Base-by-base conservation (phyloP, 1,139 yeast genomes). In the Lizanozyma gosingica region DNA sequence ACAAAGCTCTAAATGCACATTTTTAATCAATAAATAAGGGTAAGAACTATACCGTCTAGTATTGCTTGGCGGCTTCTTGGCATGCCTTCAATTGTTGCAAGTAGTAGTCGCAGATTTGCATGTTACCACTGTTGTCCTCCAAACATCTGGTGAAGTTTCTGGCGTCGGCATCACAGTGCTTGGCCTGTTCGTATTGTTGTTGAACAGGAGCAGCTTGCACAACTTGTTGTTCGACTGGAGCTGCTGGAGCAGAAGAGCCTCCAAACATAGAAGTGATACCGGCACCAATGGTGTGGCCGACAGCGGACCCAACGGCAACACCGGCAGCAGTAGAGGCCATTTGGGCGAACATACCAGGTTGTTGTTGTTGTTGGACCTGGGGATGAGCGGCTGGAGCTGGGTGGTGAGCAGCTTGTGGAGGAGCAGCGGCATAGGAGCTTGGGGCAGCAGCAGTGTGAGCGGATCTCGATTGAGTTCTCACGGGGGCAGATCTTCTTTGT, bases 271-370 rank as follows among this genome's bases (percentile, higher is more conserved):
- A 73, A 41, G 95, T 80, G 53, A 92, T 71, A 55, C 97, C 97
- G 44, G 95, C 95, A 65, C 97, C 97, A 47, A 92, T 54, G 39
- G 97, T 87, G 73, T 92, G 98, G 46, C 98, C 98, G 45, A 90
- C 80, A 48, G 97, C 82, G 43, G 96, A 85, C 56, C 98, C 98
- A 44, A 92, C 97, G 40, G 97, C 98, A 34, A 92, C 98, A 78
- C 98, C 98, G 41, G 97, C 98, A 45, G 98, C 98, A 42, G 98
- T 92, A 37, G 95, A 75, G 29, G 97, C 97, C 97, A 92, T 92
- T 67, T 92, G 95, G 45, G 94, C 85, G 57, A 92, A 90, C 60
- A 92, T 59, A 53, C 97, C 97, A 40, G 98, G 97, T 29, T 62
- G 63, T 50, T 56, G 61, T 27, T 50, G 53, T 37, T 52, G 39